phyloP scores from a whole-genome alignment of 1,284 basidiomycete genomes.

The Phellopilus nigrolimitatus region DNA sequence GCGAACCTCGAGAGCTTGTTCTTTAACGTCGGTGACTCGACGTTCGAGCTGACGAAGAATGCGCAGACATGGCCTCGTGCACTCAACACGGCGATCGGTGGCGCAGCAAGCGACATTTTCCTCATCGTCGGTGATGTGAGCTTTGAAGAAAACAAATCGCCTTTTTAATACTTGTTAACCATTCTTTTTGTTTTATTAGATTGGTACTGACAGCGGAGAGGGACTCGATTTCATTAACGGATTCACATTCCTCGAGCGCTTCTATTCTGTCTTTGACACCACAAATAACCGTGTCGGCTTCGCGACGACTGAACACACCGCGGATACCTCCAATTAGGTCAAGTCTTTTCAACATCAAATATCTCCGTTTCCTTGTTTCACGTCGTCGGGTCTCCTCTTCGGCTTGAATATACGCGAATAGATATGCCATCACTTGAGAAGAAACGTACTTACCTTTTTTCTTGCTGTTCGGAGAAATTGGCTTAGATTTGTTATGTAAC shows the following conservation, averaged over 20 bases:
- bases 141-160: too few species aligned
- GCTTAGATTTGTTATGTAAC: too few species aligned
- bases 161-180: background rate
- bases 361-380: background rate
- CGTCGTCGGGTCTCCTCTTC: background rate
- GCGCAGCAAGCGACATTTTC: conserved; percentile 19
- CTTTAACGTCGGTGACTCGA: conserved; percentile 21
- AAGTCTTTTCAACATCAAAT: background rate
- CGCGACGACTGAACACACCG: conserved; percentile 22
- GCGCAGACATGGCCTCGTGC: conserved; percentile 22
- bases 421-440: too few species aligned
- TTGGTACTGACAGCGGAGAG: conserved; percentile 15
- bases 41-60: conserved; percentile 21
- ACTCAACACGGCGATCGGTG: conserved; percentile 22
- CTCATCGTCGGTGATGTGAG: conserved; percentile 21
- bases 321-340: conserved; percentile 21
- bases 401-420: too few species aligned
- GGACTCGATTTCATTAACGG: conserved; percentile 24
- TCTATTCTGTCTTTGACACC: conserved; percentile 24
- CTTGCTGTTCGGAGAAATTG: too few species aligned
- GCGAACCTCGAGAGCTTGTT: conserved; percentile 20
- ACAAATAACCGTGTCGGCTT: conserved; percentile 23
- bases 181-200: conserved; percentile 5
- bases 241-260: conserved; percentile 22
- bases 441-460: too few species aligned